These are phyloP conservation scores for Cladorrhinum sp. DNA, from an alignment of 2,329 filamentous ascomycete genomes.

Conservation along the genomic window DNA sequence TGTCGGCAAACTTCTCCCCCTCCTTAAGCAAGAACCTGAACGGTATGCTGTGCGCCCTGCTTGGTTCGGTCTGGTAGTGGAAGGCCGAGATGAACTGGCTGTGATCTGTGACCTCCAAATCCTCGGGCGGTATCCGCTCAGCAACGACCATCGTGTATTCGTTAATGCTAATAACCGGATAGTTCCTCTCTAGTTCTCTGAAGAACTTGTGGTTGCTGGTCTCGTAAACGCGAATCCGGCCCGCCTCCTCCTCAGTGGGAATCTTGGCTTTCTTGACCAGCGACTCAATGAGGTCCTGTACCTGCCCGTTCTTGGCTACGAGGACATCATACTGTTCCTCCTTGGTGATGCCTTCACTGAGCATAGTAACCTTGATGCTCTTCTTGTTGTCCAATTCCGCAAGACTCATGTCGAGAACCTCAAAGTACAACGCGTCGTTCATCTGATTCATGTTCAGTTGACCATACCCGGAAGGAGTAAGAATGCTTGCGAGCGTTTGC, in stretches of 20 bases:
- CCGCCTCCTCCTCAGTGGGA: slow-evolving; percentile 66
- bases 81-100: slow-evolving; percentile 70
- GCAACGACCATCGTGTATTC: slow-evolving; percentile 82
- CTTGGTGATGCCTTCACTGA: slow-evolving; percentile 88
- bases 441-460: slow-evolving; percentile 69
- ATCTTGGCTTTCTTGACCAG: slow-evolving; percentile 79
- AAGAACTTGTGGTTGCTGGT: slow-evolving; percentile 79
- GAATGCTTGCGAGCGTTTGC: slow-evolving; percentile 73
- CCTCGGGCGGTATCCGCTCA: slow-evolving; percentile 74
- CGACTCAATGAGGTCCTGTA: slow-evolving; percentile 72
- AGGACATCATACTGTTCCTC: slow-evolving; percentile 83
- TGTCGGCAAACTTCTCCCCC: slow-evolving; percentile 85
- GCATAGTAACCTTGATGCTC: slow-evolving; percentile 74
- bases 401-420: slow-evolving; percentile 90
- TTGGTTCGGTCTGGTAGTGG: slow-evolving; percentile 89
- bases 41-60: slow-evolving; percentile 79
- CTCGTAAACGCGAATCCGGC: slow-evolving; percentile 77
- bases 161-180: slow-evolving; percentile 75
- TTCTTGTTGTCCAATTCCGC: slow-evolving; percentile 94
- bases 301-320: slow-evolving; percentile 78
- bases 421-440: slow-evolving; percentile 80
- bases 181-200: slow-evolving; percentile 68
- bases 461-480: slow-evolving; percentile 69
- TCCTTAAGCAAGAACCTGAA: slow-evolving; percentile 86
- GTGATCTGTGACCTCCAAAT: slow-evolving; percentile 53